Base-by-base conservation (phyloP, 2,329 filamentous ascomycete species). In the Colletotrichum lini region DNA sequence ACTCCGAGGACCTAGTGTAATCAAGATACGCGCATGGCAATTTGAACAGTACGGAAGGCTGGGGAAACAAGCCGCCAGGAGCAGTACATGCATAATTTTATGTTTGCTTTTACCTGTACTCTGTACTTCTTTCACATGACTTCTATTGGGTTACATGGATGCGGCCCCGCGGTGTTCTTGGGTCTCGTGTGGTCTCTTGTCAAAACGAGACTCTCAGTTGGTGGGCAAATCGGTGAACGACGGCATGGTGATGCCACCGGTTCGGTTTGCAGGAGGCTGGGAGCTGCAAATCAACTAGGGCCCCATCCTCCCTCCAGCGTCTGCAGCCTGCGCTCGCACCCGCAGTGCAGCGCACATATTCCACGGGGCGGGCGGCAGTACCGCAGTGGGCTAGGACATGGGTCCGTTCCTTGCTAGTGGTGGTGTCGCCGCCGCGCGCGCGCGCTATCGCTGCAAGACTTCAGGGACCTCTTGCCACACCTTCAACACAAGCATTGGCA, bases 231-330 rank as follows among this genome's bases (percentile, higher is more conserved):
- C 26, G 1, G 26, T 30, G 26, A 30, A 42, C 18, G 65, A 62
- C 63, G 45, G 64, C 23, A 58, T 58, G 65, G 68, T 68, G 65
- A 71, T 71, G 68, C 68, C 58, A 71, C 68, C 16, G 59, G 52
- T 21, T 53, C 45, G 57, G 58, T 62, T 68, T 58, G 21, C 35
- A 57, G 53, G 68, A 62, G 58, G 68, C 50, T 61, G 68, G 68
- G 45, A 49, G 58, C 49, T 58, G 64, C 64, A 68, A 53, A 63
- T 68, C 58, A 56, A 52, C 67, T n/a, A 26, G 67, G 62, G 42
- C 62, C 47, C 44, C 50, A 7, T 30, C 26, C 49, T 30, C 26
- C 49, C 49, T 54, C 30, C 52, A 38, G 18, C 18, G 30, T 67
- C 57, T 63, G 68, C 65, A 58, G 52, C 23, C 65, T 63, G 52